Evolutionary conservation across 2,329 filamentous ascomycete species (phyloP), one percentile per base, ranked within the genome.

Genomic region (Chalara sp.): DNA sequence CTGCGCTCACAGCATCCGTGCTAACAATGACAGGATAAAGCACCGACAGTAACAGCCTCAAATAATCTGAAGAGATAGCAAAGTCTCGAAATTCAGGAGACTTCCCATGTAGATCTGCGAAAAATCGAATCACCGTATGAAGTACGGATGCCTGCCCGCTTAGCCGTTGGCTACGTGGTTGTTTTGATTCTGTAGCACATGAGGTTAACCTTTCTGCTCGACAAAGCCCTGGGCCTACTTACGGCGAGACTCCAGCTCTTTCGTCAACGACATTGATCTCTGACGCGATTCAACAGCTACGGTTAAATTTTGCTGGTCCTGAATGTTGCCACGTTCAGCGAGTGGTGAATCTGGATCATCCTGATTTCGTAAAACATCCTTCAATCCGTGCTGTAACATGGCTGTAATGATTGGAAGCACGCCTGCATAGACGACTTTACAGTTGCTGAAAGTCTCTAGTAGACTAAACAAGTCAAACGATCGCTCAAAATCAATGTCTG

Each of bases 11-110:
- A 28, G 84, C 78, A 67, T 96, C 89, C 10, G 88, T 84, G 59
- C 89, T 92, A 30, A 96, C 90, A 46, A 96, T 79, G 13, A 93
- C 81, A 1, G 93, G 91, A 64, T 93, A 99, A 2, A 97, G 72
- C 10, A 89, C 84, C 35, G 82, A 80, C 1, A 96, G 75, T 4
- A 99, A 72, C 44, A 89, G 76, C 54, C 92, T 84, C 1, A 92
- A 73, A 67, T 96, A 97, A 43, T 87, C 86, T 0, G 91, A 95
- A 1, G 78, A 79, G 8, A 86, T 70, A 0, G 89, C 81, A 66
- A 95, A 96, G 43, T 96, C 90, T 51, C 87, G 80, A 65, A 97
- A 97, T 30, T 79, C 78, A 2, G 75, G 67, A 4, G 89, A 96
- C 39, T 83, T 82, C n/a, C 75, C 71, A 58, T 96, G 89, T 8